Percentiles rank a stretch among this genome's conserved stretches.
Conservation (phyloP, 192 early-diverging fungal genomes). For the Chytriomyces sp. region DNA sequence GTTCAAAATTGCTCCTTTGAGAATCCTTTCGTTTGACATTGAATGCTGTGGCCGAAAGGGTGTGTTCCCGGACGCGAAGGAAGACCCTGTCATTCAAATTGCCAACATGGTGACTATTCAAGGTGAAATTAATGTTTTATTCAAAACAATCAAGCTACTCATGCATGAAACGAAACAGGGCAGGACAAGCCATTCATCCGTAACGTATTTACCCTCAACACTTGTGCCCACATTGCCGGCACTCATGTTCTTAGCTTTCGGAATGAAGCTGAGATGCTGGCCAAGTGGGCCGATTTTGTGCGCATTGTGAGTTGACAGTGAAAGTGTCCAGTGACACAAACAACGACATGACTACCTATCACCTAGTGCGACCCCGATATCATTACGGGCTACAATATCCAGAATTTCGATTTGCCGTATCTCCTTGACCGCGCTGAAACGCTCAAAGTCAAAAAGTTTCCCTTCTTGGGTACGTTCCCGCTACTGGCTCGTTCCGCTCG, state of each 20-base stretch:
- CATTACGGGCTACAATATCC: constrained; percentile 94
- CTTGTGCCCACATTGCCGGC: constrained; percentile 90
- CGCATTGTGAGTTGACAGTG: constrained; percentile 48
- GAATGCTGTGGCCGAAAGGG: constrained; percentile 97
- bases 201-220: constrained; percentile 92
- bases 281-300: constrained; percentile 86
- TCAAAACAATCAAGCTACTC: background rate
- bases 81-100: constrained; percentile 97
- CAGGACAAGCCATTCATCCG: constrained; percentile 86
- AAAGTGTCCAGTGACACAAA: no score
- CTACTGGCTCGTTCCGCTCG: constrained; percentile 42
- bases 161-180: constrained; percentile 45
- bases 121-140: constrained; percentile 44
- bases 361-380: constrained; percentile 84
- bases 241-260: constrained; percentile 82
- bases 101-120: constrained; percentile 92
- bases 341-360: no score
- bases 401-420: constrained; percentile 97
- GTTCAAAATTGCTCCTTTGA: constrained; percentile 89
- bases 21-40: constrained; percentile 97
- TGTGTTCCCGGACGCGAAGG: constrained; percentile 87
- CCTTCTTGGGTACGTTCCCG: constrained; percentile 84
- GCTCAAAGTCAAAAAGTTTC: constrained; percentile 74
- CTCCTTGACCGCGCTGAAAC: constrained; percentile 85
- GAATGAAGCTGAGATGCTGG: constrained; percentile 76